phyloP scores from a whole-genome alignment of 1,139 yeast species.

The Blastobotrys buckinghamii region DNA sequence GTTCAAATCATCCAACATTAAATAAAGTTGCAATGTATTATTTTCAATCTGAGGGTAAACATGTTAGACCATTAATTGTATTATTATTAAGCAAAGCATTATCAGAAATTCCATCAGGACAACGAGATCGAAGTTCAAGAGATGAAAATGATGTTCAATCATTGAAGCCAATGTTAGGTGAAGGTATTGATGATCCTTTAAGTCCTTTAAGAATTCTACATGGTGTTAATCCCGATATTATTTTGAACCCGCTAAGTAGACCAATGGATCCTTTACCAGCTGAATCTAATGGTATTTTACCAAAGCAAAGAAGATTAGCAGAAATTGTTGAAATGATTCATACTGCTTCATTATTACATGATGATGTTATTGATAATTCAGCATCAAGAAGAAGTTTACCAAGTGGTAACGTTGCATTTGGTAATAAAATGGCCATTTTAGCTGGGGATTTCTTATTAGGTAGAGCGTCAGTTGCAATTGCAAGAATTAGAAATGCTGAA shows the following conservation, averaged over 20 bases:
- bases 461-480: conserved; percentile 92
- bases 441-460: conserved; percentile 96
- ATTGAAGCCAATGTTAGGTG: conserved; percentile 25
- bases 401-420: conserved; percentile 87
- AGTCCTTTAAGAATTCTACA: conserved; percentile 80
- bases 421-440: conserved; percentile 93
- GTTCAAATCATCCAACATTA: conserved; percentile 89
- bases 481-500: conserved; percentile 91
- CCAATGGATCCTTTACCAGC: conserved; percentile 68
- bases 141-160: conserved; percentile 32
- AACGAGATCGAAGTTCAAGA: conserved; percentile 44
- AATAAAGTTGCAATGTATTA: conserved; percentile 88
- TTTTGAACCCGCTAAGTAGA: conserved; percentile 74
- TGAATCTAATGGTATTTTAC: conserved; percentile 55
- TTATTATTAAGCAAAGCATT: conserved; percentile 76
- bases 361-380: conserved; percentile 92
- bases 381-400: conserved; percentile 89
- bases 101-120: conserved; percentile 66
- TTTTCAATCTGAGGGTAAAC: conserved; percentile 94
- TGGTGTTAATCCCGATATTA: conserved; percentile 78
- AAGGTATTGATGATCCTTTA: conserved; percentile 39
- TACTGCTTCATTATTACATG: conserved; percentile 94
- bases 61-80: conserved; percentile 87
- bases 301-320: conserved; percentile 91
- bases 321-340: conserved; percentile 98